Conservation (phyloP, 768 basidiomycete species). For the Xerocomus potaroensis region DNA sequence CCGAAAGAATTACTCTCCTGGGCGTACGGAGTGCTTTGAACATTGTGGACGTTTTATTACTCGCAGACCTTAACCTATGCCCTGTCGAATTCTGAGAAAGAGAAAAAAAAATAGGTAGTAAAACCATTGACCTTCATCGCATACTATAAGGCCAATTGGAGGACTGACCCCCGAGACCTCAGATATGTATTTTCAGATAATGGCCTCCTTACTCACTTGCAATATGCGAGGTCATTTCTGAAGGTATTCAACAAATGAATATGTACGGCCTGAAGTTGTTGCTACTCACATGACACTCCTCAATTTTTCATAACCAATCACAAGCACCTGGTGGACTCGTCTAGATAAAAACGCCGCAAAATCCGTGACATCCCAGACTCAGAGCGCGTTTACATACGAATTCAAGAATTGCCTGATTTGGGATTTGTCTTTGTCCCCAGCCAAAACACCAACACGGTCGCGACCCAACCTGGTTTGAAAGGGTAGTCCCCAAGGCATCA, state of each 20-base stretch:
- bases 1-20: conserved; percentile 84
- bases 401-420: conserved; percentile 69
- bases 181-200: background rate
- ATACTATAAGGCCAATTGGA: conserved; percentile 88
- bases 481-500: background rate
- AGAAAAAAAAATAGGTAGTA: background rate
- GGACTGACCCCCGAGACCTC: conserved; percentile 46
- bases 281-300: conserved; percentile 70
- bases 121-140: conserved; percentile 74
- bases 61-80: conserved; percentile 89
- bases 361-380: background rate
- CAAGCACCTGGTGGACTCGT: conserved; percentile 75
- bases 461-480: conserved; percentile 44
- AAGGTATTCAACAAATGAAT: conserved; percentile 2
- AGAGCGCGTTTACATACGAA: conserved; percentile 43
- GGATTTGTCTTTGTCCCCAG: conserved; percentile 54
- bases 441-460: conserved; percentile 53
- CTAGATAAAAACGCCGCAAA: conserved; percentile 32
- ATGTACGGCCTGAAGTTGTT: background rate
- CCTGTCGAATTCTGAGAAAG: conserved; percentile 39
- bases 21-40: conserved; percentile 74
- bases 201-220: conserved; percentile 46
- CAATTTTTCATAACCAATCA: conserved; percentile 93
- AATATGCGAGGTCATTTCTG: conserved; percentile 55
- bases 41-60: conserved; percentile 85